These are phyloP conservation scores for Triticum aestivum DNA, from an alignment of 176 grass and related monocot species.

Conservation along the genomic window DNA sequence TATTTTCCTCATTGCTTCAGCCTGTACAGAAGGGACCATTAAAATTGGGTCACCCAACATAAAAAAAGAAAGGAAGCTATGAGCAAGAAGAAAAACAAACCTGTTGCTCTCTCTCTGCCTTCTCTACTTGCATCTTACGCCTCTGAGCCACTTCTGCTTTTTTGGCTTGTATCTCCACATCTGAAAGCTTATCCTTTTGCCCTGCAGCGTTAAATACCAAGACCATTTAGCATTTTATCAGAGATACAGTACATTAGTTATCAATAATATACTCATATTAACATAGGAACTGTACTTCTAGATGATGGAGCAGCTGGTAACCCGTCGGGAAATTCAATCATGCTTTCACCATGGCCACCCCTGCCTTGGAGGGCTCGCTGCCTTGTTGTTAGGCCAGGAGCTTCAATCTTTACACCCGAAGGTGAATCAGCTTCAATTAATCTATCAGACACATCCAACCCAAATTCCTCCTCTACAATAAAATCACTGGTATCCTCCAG, in stretches of 20 bases:
- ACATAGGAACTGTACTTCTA: slow-evolving; percentile 71
- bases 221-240: slow-evolving; percentile 22
- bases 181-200: slow-evolving; percentile 84
- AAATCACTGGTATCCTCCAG: slow-evolving; percentile 49
- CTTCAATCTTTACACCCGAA: slow-evolving; percentile 43
- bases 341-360: slow-evolving; percentile 64
- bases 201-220: slow-evolving; percentile 44
- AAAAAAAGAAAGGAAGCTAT: not conserved
- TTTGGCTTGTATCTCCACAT: slow-evolving; percentile 81
- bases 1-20: slow-evolving; percentile 80
- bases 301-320: slow-evolving; percentile 77
- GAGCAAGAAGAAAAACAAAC: slow-evolving; percentile 40
- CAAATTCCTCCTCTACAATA: slow-evolving; percentile 69
- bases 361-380: slow-evolving; percentile 91
- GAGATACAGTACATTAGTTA: slow-evolving; percentile 11
- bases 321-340: slow-evolving; percentile 92
- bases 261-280: slow-evolving; percentile 39
- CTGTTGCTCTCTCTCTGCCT: slow-evolving; percentile 85
- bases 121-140: slow-evolving; percentile 98
- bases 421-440: slow-evolving; percentile 41
- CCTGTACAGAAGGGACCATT: slow-evolving; percentile 29
- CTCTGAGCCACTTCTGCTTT: slow-evolving; percentile 92
- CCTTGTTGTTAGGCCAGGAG: slow-evolving; percentile 66
- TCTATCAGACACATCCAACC: slow-evolving; percentile 52
- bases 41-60: not conserved